A percentile compares a stretch with the other conserved stretches of the same genome.
Evolutionary conservation across 805 yeast species (phyloP).

Genomic region (Metschnikowia borealis): DNA sequence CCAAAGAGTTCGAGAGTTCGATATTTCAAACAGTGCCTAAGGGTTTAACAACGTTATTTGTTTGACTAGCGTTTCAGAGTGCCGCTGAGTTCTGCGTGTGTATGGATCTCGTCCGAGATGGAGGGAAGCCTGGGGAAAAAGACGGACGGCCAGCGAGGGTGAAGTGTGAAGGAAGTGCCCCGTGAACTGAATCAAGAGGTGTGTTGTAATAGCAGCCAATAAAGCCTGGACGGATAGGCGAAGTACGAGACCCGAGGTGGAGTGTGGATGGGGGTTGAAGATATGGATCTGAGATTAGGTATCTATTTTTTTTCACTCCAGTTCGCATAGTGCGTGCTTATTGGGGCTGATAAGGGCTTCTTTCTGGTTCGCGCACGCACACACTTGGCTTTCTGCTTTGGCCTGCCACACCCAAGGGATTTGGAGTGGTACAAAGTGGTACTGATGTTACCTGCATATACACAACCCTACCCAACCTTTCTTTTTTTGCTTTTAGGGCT

Average conservation of each 20-base stretch:
- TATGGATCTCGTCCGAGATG: neutral
- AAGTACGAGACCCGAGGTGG: neutral
- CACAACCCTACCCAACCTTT: no score
- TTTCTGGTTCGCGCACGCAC: constrained; percentile 4
- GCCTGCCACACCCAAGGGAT: no score
- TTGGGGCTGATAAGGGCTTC: constrained; percentile 14
- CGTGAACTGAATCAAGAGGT: constrained; percentile 21
- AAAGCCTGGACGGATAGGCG: neutral
- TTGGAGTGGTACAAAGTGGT: neutral
- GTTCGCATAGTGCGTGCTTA: constrained; percentile 10
- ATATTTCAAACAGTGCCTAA: no score
- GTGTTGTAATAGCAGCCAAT: neutral
- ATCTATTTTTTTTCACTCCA: constrained; percentile 11
- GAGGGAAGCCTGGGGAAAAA: neutral
- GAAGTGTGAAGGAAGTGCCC: constrained; percentile 4
- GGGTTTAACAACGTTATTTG: no score
- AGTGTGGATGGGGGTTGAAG: neutral
- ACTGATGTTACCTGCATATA: no score
- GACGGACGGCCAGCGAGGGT: neutral
- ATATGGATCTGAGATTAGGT: neutral
- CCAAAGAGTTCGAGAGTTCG: no score
- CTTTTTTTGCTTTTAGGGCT: no score
- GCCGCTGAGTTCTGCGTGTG: neutral
- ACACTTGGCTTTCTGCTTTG: no score
- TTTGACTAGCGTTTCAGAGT: no score